phyloP scores from a whole-genome alignment of 352 stramenopile species.

The Halophytophthora batemanensis region DNA sequence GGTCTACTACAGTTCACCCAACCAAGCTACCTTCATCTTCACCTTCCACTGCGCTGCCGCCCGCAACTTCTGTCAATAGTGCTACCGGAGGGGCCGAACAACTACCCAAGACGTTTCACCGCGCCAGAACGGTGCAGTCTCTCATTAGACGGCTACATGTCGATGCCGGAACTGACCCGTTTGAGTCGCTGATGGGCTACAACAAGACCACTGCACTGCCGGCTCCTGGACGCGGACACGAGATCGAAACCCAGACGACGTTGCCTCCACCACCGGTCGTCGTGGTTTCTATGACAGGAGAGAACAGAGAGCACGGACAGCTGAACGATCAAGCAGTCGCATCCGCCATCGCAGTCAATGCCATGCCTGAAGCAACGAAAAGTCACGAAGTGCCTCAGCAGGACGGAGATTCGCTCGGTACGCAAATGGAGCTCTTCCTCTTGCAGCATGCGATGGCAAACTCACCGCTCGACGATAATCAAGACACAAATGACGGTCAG shows the following conservation, averaged over 20 bases:
- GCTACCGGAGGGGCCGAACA: slow-evolving; percentile 2
- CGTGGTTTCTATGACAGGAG: slow-evolving; percentile 14
- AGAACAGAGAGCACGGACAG: not conserved
- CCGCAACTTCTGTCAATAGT: slow-evolving; percentile 5
- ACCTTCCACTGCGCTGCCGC: not conserved
- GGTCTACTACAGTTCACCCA: slow-evolving; percentile 2
- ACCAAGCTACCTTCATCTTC: not conserved
- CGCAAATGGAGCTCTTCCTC: slow-evolving; percentile 62
- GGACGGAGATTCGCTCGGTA: slow-evolving; percentile 35
- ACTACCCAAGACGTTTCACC: slow-evolving; percentile 17
- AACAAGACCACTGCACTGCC: slow-evolving; percentile 5
- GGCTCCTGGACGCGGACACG: slow-evolving; percentile 9
- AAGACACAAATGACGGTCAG: slow-evolving; percentile 14
- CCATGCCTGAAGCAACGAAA: slow-evolving; percentile 6
- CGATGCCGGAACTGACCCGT: slow-evolving; percentile 49
- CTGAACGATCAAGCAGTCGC: slow-evolving; percentile 1
- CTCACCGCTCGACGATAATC: slow-evolving; percentile 2
- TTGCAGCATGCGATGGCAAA: slow-evolving; percentile 23
- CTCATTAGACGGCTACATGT: slow-evolving; percentile 31
- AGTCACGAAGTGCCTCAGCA: slow-evolving; percentile 14
- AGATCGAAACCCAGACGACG: slow-evolving; percentile 52
- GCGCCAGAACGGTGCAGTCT: slow-evolving; percentile 22
- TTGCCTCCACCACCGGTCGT: slow-evolving; percentile 34
- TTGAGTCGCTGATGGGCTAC: slow-evolving; percentile 45
- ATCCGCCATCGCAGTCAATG: slow-evolving; percentile 2